These are phyloP conservation scores for Colletotrichum lini DNA, from an alignment of 2,329 filamentous ascomycete genomes.

Conservation along the genomic window DNA sequence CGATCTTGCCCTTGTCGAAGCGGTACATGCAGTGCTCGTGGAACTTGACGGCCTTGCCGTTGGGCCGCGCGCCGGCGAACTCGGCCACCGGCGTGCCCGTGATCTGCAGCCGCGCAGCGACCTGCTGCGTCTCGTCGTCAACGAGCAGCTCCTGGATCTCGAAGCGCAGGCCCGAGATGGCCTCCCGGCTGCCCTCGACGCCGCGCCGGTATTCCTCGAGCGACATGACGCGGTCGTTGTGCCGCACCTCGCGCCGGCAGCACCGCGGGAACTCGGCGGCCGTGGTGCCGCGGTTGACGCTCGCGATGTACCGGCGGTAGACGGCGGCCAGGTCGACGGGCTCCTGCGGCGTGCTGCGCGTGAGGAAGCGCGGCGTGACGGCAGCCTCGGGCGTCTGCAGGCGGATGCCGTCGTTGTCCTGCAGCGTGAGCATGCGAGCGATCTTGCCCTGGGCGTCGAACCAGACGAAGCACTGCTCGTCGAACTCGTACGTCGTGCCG, in stretches of 20 bases:
- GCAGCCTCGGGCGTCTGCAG: slow-evolving; percentile 20
- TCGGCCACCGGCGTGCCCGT: slow-evolving; percentile 48
- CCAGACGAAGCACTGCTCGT: slow-evolving; percentile 41
- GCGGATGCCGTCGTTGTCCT: slow-evolving; percentile 39
- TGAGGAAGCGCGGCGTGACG: slow-evolving; percentile 33
- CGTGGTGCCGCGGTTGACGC: slow-evolving; percentile 51
- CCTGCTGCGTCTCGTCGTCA: slow-evolving; percentile 50
- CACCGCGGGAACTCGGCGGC: slow-evolving; percentile 45
- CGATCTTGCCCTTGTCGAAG: slow-evolving; percentile 51
- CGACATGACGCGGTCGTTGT: slow-evolving; percentile 49
- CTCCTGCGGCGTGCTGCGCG: slow-evolving; percentile 11
- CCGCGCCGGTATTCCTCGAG: slow-evolving; percentile 48
- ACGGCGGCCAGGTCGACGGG: slow-evolving; percentile 18
- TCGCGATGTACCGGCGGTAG: slow-evolving; percentile 51
- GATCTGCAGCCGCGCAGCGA: slow-evolving; percentile 51
- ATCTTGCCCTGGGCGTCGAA: slow-evolving; percentile 38
- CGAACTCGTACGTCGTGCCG: slow-evolving; percentile 29
- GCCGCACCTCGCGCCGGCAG: slow-evolving; percentile 47
- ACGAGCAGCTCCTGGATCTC: slow-evolving; percentile 48
- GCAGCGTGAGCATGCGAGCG: slow-evolving; percentile 32
- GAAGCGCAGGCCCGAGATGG: slow-evolving; percentile 49
- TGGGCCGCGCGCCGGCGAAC: slow-evolving; percentile 49
- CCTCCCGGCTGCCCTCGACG: slow-evolving; percentile 48
- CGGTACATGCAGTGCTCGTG: slow-evolving; percentile 54
- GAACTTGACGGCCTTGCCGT: slow-evolving; percentile 49